A percentile compares a stretch with the other conserved stretches of the same genome.
These are phyloP conservation scores for Colletotrichum abscissum DNA, from an alignment of 2,329 filamentous ascomycete species.

Conservation along the genomic window DNA sequence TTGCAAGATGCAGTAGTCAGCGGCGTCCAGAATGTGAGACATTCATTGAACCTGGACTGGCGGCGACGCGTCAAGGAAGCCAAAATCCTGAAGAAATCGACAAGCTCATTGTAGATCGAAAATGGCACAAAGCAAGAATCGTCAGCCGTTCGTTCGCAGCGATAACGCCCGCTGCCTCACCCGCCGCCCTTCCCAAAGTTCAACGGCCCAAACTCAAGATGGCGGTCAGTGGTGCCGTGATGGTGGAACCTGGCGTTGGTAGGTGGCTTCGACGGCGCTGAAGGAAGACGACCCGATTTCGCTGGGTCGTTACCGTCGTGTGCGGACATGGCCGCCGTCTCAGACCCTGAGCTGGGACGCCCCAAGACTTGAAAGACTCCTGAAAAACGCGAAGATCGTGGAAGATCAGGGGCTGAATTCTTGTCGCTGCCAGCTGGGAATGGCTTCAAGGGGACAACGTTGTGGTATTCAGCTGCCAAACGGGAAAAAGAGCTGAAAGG, in stretches of 20 bases:
- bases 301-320: background rate
- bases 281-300: background rate
- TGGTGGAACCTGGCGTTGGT: conserved; percentile 15
- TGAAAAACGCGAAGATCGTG: conserved; percentile 6
- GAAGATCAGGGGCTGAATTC: conserved; percentile 20
- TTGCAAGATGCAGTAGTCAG: background rate
- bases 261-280: background rate
- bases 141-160: background rate
- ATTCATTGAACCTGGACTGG: background rate
- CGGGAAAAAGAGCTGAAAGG: conserved; percentile 2
- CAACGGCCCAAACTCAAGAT: conserved; percentile 6
- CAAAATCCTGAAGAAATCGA: conserved; percentile 1
- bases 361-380: conserved; percentile 3
- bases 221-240: background rate
- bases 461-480: background rate
- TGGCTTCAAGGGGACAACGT: background rate
- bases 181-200: background rate
- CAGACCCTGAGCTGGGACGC: conserved; percentile 21
- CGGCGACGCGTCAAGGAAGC: background rate
- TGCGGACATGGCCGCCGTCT: conserved; percentile 26
- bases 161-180: background rate
- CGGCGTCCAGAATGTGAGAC: background rate
- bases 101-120: background rate
- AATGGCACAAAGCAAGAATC: background rate
- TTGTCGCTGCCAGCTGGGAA: background rate